A percentile compares a stretch with the other conserved stretches of the same genome.
These are phyloP conservation scores for Septoria linicola DNA, from an alignment of 2,329 filamentous ascomycete species.

Conservation along the genomic window DNA sequence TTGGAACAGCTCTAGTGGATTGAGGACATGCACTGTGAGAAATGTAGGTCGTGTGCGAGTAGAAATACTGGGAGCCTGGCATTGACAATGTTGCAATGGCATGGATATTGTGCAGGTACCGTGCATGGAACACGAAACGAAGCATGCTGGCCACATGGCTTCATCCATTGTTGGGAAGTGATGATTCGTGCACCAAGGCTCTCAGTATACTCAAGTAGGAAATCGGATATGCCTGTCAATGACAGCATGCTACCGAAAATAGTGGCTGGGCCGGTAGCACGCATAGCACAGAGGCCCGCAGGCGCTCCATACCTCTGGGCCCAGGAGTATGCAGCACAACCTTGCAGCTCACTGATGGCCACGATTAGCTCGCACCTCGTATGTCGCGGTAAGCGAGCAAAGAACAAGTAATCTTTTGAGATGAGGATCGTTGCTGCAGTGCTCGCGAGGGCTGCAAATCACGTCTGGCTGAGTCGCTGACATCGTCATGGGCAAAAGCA, in stretches of 20 bases:
- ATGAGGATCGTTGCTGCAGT: slow-evolving; percentile 17
- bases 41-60: too few species aligned
- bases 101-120: slow-evolving; percentile 25
- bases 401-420: slow-evolving; percentile 6
- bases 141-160: slow-evolving; percentile 44
- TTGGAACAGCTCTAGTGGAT: too few species aligned
- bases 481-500: slow-evolving; percentile 11
- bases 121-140: slow-evolving; percentile 27
- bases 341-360: slow-evolving; percentile 13
- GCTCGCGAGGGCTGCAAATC: slow-evolving; percentile 2
- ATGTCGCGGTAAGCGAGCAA: slow-evolving; percentile 15
- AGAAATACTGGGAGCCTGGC: slow-evolving; percentile 44
- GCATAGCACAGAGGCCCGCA: slow-evolving; percentile 22
- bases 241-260: slow-evolving; percentile 16
- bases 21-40: too few species aligned
- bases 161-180: slow-evolving; percentile 51
- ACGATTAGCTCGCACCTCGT: slow-evolving; percentile 22
- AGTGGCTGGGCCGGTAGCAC: slow-evolving; percentile 20
- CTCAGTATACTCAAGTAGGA: slow-evolving; percentile 21
- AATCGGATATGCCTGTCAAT: slow-evolving; percentile 29
- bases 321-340: slow-evolving; percentile 10
- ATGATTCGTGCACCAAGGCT: slow-evolving; percentile 45
- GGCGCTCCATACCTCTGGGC: neutral
- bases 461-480: slow-evolving; percentile 10
- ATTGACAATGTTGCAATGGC: slow-evolving; percentile 48